These are phyloP conservation scores for Pleurotus tuber-regium DNA, from an alignment of 768 basidiomycete species.

Conservation along the genomic window DNA sequence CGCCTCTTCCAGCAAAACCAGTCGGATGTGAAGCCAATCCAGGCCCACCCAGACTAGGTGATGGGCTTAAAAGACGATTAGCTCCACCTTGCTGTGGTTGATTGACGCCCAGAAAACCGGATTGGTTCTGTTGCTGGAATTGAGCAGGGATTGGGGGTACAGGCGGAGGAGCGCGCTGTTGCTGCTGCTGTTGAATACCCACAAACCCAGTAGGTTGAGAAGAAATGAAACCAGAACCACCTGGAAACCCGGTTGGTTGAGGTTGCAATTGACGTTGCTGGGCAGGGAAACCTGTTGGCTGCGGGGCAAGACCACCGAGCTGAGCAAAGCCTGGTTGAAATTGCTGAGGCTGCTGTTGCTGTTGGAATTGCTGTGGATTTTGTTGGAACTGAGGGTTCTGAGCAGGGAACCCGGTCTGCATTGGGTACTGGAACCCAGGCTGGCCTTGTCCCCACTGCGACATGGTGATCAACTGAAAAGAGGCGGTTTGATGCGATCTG, in stretches of 20 bases:
- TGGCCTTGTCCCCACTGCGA: slow-evolving; percentile 75
- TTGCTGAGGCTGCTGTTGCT: slow-evolving; percentile 34
- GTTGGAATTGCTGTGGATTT: slow-evolving; percentile 44
- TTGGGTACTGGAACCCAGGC: slow-evolving; percentile 68
- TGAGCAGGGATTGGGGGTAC: slow-evolving; percentile 63
- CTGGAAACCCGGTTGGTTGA: slow-evolving; percentile 55
- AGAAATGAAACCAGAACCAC: slow-evolving; percentile 42
- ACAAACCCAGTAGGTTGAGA: slow-evolving; percentile 54
- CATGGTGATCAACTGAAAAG: slow-evolving; percentile 45
- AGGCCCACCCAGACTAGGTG: slow-evolving; percentile 46
- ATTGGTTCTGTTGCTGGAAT: slow-evolving; percentile 52
- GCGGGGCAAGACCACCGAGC: slow-evolving; percentile 48
- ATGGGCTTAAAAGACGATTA: slow-evolving; percentile 52
- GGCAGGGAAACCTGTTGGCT: slow-evolving; percentile 58
- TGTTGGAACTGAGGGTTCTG: slow-evolving; percentile 41
- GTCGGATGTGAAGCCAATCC: slow-evolving; percentile 52
- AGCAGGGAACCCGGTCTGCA: slow-evolving; percentile 65
- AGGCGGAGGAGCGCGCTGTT: slow-evolving; percentile 53
- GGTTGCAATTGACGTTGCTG: slow-evolving; percentile 48
- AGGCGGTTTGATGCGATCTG: slow-evolving; percentile 2
- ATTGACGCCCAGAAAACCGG: slow-evolving; percentile 35
- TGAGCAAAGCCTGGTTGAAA: slow-evolving; percentile 40
- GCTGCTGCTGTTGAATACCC: slow-evolving; percentile 41
- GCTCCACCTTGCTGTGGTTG: slow-evolving; percentile 39
- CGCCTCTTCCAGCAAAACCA: slow-evolving; percentile 50